phyloP scores from a whole-genome alignment of 345 rosid species.

The Crucihimalaya himalaica region DNA sequence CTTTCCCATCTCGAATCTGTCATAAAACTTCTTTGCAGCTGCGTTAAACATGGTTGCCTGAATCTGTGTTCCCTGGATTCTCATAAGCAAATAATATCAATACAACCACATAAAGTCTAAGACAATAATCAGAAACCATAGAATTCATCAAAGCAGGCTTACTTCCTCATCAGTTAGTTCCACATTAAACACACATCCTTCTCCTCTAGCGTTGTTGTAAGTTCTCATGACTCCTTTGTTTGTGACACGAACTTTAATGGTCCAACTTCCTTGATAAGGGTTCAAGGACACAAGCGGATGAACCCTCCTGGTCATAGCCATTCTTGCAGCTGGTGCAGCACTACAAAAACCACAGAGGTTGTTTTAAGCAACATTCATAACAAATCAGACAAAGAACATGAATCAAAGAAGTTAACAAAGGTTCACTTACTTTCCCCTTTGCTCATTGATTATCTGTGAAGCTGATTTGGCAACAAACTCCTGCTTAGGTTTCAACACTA shows the following conservation, averaged over 20 bases:
- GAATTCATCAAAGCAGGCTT: constrained; percentile 29
- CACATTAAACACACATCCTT: constrained; percentile 95
- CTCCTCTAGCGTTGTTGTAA: constrained; percentile 88
- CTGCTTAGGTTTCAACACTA: constrained; percentile 65
- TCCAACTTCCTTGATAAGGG: constrained; percentile 98
- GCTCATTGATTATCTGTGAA: constrained; percentile 82
- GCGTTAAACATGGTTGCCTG: constrained; percentile 97
- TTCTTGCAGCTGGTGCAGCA: constrained; percentile 78
- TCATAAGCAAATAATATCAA: neutral
- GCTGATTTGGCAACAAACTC: constrained; percentile 72
- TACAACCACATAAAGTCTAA: neutral
- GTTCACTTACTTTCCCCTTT: constrained; percentile 68
- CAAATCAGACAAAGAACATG: constrained; percentile 54
- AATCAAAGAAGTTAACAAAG: constrained; percentile 50
- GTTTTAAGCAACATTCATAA: constrained; percentile 44
- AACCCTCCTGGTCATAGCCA: constrained; percentile 93
- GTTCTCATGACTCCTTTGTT: constrained; percentile 87
- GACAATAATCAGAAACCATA: neutral
- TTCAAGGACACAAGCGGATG: constrained; percentile 92
- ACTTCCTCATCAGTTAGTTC: constrained; percentile 97
- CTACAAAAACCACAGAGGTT: constrained; percentile 42
- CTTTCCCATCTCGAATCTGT: constrained; percentile 79
- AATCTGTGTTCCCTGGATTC: constrained; percentile 83
- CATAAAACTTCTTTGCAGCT: constrained; percentile 83
- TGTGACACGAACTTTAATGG: constrained; percentile 87